Base-by-base conservation (phyloP, 331 rosid species). In the Saraca asoca region DNA sequence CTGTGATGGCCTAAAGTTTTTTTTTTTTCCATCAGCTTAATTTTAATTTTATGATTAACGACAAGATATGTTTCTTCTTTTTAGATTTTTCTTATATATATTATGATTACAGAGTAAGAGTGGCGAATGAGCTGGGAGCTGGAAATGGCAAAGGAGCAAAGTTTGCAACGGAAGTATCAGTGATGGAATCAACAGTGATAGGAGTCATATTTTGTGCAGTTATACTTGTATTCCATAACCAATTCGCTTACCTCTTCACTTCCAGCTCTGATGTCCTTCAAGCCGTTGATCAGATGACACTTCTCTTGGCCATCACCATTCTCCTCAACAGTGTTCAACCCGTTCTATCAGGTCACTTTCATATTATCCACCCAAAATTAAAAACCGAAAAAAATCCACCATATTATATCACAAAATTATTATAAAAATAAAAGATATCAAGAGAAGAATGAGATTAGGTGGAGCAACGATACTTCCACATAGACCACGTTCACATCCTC, bases 61-160 rank as follows among this genome's bases (percentile, higher is more conserved):
- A n/a, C n/a, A n/a, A n/a, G n/a, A n/a, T n/a, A n/a, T n/a, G n/a
- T n/a, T n/a, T n/a, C n/a, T n/a, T n/a, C n/a, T n/a, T n/a, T n/a
- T n/a, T n/a, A n/a, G n/a, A n/a, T n/a, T n/a, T n/a, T n/a, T n/a
- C n/a, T n/a, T n/a, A n/a, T n/a, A n/a, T n/a, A n/a, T n/a, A n/a
- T n/a, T n/a, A n/a, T n/a, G 13, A 34, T 19, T 0, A 9, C 82
- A 88, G 95, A 29, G 94, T 88, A 19, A 73, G 97, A 48, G 95
- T 88, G 24, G 84, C 88, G 6, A 91, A 86, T 19, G 97, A 91
- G 79, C 84, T 91, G 0, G 97, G 95, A 0, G 91, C 80, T 0
- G 97, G 95, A 0, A 88, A 91, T 35, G 94, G 91, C 9, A 79
- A 74, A 52, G 77, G 46, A 39, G 95, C 97, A 33, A 88, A 81